Evolutionary conservation across 768 basidiomycete genomes (phyloP).

Genomic region (Omphalotus guepiniiformis): DNA sequence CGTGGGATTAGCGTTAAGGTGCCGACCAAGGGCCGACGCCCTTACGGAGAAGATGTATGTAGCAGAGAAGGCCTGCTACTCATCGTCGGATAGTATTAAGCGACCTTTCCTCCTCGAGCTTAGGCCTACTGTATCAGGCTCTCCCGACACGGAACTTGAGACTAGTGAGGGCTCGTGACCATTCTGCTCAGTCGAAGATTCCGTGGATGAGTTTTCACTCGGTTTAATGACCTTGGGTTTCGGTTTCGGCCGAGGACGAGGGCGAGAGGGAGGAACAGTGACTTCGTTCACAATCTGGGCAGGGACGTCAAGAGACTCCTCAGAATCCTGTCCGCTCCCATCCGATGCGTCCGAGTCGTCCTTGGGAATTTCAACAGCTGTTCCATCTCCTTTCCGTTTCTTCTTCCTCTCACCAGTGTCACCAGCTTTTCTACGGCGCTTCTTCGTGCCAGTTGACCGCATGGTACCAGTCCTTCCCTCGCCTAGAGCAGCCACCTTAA

Average conservation of each 20-base stretch:
- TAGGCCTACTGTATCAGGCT: not conserved
- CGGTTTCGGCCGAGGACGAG: slow-evolving; percentile 39
- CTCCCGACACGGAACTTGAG: not conserved
- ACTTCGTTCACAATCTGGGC: not conserved
- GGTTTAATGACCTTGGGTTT: slow-evolving; percentile 18
- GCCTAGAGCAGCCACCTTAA: slow-evolving; percentile 41
- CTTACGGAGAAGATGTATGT: too few species aligned
- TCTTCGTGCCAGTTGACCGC: slow-evolving; percentile 49
- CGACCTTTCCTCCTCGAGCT: slow-evolving; percentile 8
- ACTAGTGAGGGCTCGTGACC: not conserved
- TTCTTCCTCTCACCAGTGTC: slow-evolving; percentile 24
- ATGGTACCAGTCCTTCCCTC: slow-evolving; percentile 42
- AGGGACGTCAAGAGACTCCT: not conserved
- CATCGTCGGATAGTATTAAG: slow-evolving; percentile 18
- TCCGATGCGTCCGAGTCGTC: slow-evolving; percentile 15
- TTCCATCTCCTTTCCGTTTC: slow-evolving; percentile 26
- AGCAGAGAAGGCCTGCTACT: too few species aligned
- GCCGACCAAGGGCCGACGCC: too few species aligned
- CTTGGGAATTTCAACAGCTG: slow-evolving; percentile 13
- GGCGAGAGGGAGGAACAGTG: slow-evolving; percentile 14
- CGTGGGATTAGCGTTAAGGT: too few species aligned
- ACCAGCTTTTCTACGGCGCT: slow-evolving; percentile 38
- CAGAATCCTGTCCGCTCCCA: not conserved
- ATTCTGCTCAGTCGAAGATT: not conserved
- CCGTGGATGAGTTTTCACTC: not conserved